Conservation (phyloP, 176 grass and related monocot genomes). For the Avena atlantica region DNA sequence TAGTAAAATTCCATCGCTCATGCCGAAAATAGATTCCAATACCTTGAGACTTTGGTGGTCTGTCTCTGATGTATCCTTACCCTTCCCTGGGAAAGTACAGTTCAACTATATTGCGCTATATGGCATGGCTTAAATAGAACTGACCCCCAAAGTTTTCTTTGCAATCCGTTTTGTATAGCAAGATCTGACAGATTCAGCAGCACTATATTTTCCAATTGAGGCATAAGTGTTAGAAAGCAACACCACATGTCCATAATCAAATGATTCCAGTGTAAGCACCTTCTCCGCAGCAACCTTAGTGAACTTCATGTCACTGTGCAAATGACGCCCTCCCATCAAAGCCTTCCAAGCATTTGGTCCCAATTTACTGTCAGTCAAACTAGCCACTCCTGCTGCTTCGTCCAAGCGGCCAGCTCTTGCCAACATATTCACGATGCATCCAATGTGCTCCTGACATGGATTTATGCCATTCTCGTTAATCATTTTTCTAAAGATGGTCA, state of each 20-base stretch:
- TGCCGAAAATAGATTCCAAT: constrained; percentile 30
- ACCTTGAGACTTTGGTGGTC: constrained; percentile 3
- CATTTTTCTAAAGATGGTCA: constrained; percentile 67
- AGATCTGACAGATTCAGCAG: constrained; percentile 67
- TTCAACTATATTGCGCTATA: constrained; percentile 29
- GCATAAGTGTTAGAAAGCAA: constrained; percentile 79
- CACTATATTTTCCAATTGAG: constrained; percentile 57
- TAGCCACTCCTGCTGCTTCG: constrained; percentile 53
- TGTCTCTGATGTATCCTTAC: constrained; percentile 19
- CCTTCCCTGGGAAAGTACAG: constrained; percentile 8
- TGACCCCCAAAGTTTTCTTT: constrained; percentile 59
- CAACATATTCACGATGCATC: constrained; percentile 76
- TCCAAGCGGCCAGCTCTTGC: constrained; percentile 72
- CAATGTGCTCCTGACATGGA: constrained; percentile 57
- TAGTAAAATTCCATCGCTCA: constrained; percentile 19
- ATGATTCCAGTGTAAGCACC: constrained; percentile 34
- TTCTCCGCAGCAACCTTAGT: not conserved
- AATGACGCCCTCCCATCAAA: constrained; percentile 59
- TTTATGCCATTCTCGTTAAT: constrained; percentile 47
- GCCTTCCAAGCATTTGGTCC: constrained; percentile 68
- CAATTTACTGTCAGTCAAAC: constrained; percentile 46
- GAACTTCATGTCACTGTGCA: constrained; percentile 11
- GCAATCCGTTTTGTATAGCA: constrained; percentile 35
- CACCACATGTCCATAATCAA: constrained; percentile 41
- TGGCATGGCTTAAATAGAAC: constrained; percentile 53